Conservation (phyloP, 495 filamentous ascomycete species). For the Bombardia bombarda region DNA sequence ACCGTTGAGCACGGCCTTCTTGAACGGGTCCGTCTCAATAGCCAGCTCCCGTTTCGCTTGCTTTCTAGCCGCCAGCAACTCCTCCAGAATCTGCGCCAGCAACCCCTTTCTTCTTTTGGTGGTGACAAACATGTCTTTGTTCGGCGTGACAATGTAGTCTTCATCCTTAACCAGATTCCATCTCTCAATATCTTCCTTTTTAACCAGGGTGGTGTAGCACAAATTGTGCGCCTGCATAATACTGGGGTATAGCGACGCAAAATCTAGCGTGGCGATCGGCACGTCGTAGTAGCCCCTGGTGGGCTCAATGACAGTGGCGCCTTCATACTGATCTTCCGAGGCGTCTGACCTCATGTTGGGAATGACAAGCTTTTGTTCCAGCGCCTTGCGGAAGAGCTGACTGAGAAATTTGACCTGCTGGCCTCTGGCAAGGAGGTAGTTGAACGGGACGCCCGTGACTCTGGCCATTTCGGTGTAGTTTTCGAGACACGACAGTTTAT, state of each 20-base stretch:
- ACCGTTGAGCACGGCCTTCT: constrained; percentile 95
- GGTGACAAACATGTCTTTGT: constrained; percentile 89
- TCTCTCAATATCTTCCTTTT: constrained; percentile 68
- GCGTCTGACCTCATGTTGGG: constrained; percentile 65
- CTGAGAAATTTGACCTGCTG: constrained; percentile 98
- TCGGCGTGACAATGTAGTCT: constrained; percentile 94
- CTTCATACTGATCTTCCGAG: constrained; percentile 84
- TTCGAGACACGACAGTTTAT: constrained; percentile 93
- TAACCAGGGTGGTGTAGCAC: constrained; percentile 92
- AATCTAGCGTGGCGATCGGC: constrained; percentile 96
- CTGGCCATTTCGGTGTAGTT: constrained; percentile 99
- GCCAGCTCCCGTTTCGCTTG: constrained; percentile 87
- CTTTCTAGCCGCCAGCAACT: constrained; percentile 81
- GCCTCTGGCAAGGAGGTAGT: constrained; percentile 81
- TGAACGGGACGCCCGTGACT: constrained; percentile 97
- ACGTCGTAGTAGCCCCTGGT: constrained; percentile 86
- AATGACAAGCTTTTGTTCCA: constrained; percentile 87
- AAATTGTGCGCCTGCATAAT: constrained; percentile 99
- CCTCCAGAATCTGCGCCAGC: constrained; percentile 89
- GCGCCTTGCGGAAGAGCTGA: constrained; percentile 90
- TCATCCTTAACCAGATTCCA: constrained; percentile 70
- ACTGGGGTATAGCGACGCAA: constrained; percentile 94
- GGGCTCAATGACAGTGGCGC: constrained; percentile 96
- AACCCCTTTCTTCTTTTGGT: constrained; percentile 84
- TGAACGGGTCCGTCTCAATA: constrained; percentile 88